phyloP scores from a whole-genome alignment of 306 rosid genomes.

The Arachis hypogaea region DNA sequence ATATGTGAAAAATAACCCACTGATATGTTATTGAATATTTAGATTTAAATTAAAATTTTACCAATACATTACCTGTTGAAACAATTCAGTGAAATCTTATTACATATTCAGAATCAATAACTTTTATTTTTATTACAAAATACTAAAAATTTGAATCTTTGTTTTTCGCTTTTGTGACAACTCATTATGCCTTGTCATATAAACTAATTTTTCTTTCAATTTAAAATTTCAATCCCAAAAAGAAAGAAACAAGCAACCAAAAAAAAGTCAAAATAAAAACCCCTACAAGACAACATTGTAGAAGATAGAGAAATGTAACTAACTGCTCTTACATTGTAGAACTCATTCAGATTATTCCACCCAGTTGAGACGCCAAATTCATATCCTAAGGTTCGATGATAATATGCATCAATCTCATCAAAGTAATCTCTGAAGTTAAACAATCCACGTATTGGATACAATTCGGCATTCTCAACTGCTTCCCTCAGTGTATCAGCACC shows the following conservation, averaged over 20 bases:
- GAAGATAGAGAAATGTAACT: slow-evolving; percentile 22
- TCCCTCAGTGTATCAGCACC: slow-evolving; percentile 76
- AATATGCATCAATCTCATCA: slow-evolving; percentile 89
- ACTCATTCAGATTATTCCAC: slow-evolving; percentile 72
- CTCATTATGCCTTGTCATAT: not conserved
- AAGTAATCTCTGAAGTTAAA: slow-evolving; percentile 78
- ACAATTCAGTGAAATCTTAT: too few species aligned
- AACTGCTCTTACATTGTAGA: slow-evolving; percentile 76
- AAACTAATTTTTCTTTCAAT: not conserved
- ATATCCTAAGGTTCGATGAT: slow-evolving; percentile 66
- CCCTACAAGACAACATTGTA: not conserved
- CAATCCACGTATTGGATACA: slow-evolving; percentile 95
- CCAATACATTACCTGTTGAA: too few species aligned
- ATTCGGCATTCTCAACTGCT: slow-evolving; percentile 76
- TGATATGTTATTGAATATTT: slow-evolving; percentile 6
- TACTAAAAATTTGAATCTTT: not conserved
- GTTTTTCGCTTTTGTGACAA: not conserved
- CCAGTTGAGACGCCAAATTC: slow-evolving; percentile 85
- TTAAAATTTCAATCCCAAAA: not conserved
- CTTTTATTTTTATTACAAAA: not conserved
- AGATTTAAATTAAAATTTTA: not conserved
- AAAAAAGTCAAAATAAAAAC: not conserved
- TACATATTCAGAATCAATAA: not conserved
- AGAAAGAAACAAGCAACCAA: not conserved
- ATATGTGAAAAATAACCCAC: not conserved